phyloP scores from a whole-genome alignment of 345 rosid species.

The Euphorbia lathyris region DNA sequence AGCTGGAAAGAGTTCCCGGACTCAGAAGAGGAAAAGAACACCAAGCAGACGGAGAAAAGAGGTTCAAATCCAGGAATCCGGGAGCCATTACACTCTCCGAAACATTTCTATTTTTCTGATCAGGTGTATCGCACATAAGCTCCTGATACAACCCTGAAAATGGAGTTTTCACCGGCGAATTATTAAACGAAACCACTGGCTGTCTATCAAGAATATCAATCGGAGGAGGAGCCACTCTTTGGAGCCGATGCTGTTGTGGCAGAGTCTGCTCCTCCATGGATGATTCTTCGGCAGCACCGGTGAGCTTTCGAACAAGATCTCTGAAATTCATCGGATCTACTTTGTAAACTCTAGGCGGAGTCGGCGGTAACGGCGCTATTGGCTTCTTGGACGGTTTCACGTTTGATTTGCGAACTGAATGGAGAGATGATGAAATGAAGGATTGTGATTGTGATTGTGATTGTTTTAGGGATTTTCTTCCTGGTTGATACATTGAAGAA shows the following conservation, averaged over 20 bases:
- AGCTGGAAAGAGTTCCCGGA: slow-evolving; percentile 55
- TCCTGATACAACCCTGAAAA: slow-evolving; percentile 31
- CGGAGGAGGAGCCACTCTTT: slow-evolving; percentile 45
- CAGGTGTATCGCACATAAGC: slow-evolving; percentile 24
- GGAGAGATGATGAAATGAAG: slow-evolving; percentile 41
- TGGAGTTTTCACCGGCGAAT: slow-evolving; percentile 8
- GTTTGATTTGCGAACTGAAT: slow-evolving; percentile 48
- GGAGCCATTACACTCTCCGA: slow-evolving; percentile 12
- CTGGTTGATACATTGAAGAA: slow-evolving; percentile 3
- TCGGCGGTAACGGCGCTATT: slow-evolving; percentile 58
- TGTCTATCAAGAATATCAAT: slow-evolving; percentile 21
- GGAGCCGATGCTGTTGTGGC: slow-evolving; percentile 31
- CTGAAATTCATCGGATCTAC: slow-evolving; percentile 75
- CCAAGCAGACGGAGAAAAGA: slow-evolving; percentile 45
- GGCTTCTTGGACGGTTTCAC: slow-evolving; percentile 64
- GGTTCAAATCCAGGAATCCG: slow-evolving; percentile 34
- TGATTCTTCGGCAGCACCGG: slow-evolving; percentile 42
- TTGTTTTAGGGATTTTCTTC: slow-evolving; percentile 4
- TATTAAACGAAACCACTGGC: slow-evolving; percentile 15
- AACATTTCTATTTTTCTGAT: slow-evolving; percentile 9
- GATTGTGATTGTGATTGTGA: slow-evolving; percentile 15
- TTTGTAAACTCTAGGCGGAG: slow-evolving; percentile 62
- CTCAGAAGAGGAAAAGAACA: slow-evolving; percentile 50
- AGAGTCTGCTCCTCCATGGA: neutral
- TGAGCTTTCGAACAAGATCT: slow-evolving; percentile 82